These are phyloP conservation scores for Salix udensis DNA, from an alignment of 345 rosid genomes.

Conservation along the genomic window DNA sequence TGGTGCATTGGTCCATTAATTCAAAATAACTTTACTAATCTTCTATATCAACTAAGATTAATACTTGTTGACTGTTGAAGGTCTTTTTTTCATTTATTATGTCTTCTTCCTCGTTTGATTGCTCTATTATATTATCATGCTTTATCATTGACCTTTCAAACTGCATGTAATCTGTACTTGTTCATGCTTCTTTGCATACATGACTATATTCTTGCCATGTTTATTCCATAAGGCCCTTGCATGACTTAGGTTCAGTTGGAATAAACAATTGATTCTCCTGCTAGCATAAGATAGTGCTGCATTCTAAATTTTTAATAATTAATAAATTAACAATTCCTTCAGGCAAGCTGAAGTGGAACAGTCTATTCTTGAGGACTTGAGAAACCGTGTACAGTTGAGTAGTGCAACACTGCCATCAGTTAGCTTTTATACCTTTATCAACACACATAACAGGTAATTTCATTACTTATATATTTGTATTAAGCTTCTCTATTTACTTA, in stretches of 20 bases:
- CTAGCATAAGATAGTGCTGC: neutral
- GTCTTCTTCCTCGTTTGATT: neutral
- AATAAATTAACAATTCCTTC: slow-evolving; percentile 17
- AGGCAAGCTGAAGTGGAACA: slow-evolving; percentile 86
- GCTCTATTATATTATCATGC: neutral
- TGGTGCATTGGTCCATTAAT: neutral
- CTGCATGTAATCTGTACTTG: neutral
- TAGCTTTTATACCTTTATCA: slow-evolving; percentile 89
- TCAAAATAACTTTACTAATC: neutral
- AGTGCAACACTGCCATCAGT: slow-evolving; percentile 77
- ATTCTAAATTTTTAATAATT: neutral
- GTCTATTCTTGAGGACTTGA: slow-evolving; percentile 89
- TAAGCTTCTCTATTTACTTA: neutral
- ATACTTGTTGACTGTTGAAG: neutral
- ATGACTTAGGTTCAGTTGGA: neutral
- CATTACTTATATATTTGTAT: slow-evolving; percentile 7
- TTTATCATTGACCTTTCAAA: neutral
- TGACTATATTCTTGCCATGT: neutral
- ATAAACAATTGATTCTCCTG: neutral
- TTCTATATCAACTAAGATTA: neutral
- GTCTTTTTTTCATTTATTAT: neutral
- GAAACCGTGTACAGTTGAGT: slow-evolving; percentile 90
- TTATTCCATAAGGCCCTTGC: neutral
- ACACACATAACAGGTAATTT: slow-evolving; percentile 81
- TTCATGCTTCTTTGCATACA: neutral